Conservation (phyloP, 1,139 yeast species). For the Candida sanyaensis region DNA sequence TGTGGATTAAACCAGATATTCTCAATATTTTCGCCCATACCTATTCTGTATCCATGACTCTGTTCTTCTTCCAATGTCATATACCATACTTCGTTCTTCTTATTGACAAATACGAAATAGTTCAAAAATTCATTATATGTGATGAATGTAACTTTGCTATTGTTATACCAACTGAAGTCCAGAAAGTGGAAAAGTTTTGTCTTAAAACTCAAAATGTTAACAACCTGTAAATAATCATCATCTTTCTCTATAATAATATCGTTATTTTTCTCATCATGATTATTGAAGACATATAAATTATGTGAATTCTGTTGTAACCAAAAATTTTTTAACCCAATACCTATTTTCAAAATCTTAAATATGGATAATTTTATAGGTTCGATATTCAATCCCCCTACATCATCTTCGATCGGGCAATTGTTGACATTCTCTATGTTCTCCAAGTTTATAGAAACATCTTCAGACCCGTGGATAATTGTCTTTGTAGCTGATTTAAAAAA, state of each 20-base stretch:
- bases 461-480: slow-evolving; percentile 30
- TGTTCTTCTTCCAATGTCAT: slow-evolving; percentile 21
- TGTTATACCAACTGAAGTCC: slow-evolving; percentile 33
- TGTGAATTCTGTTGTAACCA: slow-evolving; percentile 47
- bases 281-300: slow-evolving; percentile 34
- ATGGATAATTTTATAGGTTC: slow-evolving; percentile 33
- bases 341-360: slow-evolving; percentile 37
- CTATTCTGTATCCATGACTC: slow-evolving; percentile 17
- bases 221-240: slow-evolving; percentile 29
- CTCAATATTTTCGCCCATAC: slow-evolving; percentile 8
- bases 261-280: slow-evolving; percentile 17
- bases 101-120: slow-evolving; percentile 34
- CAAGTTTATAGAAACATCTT: slow-evolving; percentile 23
- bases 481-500: slow-evolving; percentile 40
- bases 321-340: slow-evolving; percentile 31
- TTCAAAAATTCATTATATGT: slow-evolving; percentile 28
- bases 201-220: slow-evolving; percentile 35
- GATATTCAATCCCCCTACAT: slow-evolving; percentile 25
- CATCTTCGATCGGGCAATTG: slow-evolving; percentile 34
- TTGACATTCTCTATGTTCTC: slow-evolving; percentile 43
- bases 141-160: slow-evolving; percentile 22
- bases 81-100: slow-evolving; percentile 30
- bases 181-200: slow-evolving; percentile 30
- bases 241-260: slow-evolving; percentile 6
- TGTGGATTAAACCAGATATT: slow-evolving; percentile 28